Evolutionary conservation across 2,329 filamentous ascomycete genomes (phyloP).

Genomic region (Phialophora verrucosa): DNA sequence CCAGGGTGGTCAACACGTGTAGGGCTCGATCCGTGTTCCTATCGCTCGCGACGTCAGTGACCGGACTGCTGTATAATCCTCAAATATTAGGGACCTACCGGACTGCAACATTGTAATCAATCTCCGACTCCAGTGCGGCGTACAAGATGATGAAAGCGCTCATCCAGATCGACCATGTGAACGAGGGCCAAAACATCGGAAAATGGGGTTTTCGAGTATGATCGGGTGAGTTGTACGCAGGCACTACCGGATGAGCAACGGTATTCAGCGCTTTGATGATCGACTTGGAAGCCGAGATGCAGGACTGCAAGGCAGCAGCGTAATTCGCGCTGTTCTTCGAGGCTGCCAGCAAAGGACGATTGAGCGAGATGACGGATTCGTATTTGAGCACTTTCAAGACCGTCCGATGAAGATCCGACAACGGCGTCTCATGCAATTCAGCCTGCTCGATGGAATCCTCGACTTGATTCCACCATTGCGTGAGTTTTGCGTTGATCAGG

Average conservation of each 20-base stretch:
- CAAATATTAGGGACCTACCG: conserved; percentile 45
- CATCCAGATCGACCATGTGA: conserved; percentile 62
- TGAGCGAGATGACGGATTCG: conserved; percentile 59
- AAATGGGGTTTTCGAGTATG: conserved; percentile 8
- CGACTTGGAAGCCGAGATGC: conserved; percentile 57
- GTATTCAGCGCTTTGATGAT: conserved; percentile 53
- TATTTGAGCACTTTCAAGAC: conserved; percentile 56
- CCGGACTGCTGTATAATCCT: not conserved
- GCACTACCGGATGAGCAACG: conserved; percentile 33
- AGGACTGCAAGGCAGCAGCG: conserved; percentile 57
- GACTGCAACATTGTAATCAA: conserved; percentile 48
- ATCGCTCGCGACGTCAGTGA: not conserved
- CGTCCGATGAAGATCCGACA: conserved; percentile 48
- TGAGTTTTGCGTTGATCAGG: conserved; percentile 56
- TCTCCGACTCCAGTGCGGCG: conserved; percentile 55
- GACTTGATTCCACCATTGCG: conserved; percentile 61
- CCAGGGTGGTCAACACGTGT: conserved; percentile 44
- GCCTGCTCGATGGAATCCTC: conserved; percentile 56
- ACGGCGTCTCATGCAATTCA: conserved; percentile 30
- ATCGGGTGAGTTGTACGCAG: not conserved
- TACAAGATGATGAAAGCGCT: conserved; percentile 59
- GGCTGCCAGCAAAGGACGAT: conserved; percentile 57
- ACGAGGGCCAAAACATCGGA: conserved; percentile 57
- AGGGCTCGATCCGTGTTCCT: conserved; percentile 40
- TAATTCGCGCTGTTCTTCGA: conserved; percentile 53